A percentile compares a stretch with the other conserved stretches of the same genome.
Evolutionary conservation across 192 early-diverging fungal genomes (phyloP).

Genomic region (Lobulomyces angularis): DNA sequence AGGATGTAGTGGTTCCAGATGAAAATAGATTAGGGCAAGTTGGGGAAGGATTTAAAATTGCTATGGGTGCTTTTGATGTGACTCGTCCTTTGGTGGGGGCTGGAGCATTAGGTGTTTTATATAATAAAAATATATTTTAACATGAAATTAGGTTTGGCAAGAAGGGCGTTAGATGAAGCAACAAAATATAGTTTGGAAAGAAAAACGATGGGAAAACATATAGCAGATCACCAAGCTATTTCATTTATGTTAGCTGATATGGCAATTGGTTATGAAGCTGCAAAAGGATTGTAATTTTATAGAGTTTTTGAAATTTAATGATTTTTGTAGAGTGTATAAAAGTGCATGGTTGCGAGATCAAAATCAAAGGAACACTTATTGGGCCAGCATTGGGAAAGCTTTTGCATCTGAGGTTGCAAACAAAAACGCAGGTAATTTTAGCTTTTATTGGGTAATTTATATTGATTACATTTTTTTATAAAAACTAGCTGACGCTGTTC

Average conservation of each 20-base stretch:
- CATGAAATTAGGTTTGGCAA: conserved; percentile 85
- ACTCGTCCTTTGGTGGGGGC: conserved; percentile 83
- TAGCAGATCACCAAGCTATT: conserved; percentile 78
- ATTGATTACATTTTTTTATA: too few relatives aligned
- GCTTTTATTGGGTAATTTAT: background rate
- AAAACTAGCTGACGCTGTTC: conserved; percentile 77
- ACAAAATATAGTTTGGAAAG: conserved; percentile 77
- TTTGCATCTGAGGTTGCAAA: conserved; percentile 37
- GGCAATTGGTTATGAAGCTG: conserved; percentile 86
- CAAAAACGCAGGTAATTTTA: conserved; percentile 25
- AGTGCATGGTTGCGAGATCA: conserved; percentile 76
- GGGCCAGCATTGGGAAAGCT: conserved; percentile 88
- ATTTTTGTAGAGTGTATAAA: too few relatives aligned
- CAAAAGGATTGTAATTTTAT: conserved; percentile 73
- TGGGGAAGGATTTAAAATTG: conserved; percentile 89
- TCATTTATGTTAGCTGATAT: conserved; percentile 93
- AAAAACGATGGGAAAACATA: conserved; percentile 89
- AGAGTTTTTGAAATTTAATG: too few relatives aligned
- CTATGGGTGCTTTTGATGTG: conserved; percentile 93
- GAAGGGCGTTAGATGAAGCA: conserved; percentile 87
- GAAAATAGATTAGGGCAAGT: conserved; percentile 47
- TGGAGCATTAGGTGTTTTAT: conserved; percentile 71
- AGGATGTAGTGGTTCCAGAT: conserved; percentile 68
- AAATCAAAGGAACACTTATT: conserved; percentile 79
- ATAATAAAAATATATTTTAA: too few relatives aligned